Evolutionary conservation across 78 protist species (phyloP), one percentile per base, ranked within the genome.

Genomic region (Cavenderia fasciculata): DNA sequence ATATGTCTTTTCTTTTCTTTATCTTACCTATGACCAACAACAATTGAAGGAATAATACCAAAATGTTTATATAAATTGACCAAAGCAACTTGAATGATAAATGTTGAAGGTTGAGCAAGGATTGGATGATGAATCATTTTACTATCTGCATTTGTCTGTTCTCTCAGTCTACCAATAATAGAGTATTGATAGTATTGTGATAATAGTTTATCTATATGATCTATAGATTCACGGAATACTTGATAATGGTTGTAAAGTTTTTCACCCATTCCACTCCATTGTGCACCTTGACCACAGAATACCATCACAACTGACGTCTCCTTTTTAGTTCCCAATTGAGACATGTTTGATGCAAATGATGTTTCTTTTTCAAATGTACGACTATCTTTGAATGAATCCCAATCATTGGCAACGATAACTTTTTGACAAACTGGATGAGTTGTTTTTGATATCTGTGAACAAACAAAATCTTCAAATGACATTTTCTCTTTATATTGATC

Each of bases 1-100:
- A 25, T 25, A 23, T 10, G 18, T 57, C 4, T 4, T 52, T 4
- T 52, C n/a, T 52, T 59, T 10, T 14, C 14, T 23, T 31, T 59
- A 59, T 31, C 62, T 29, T n/a, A 43, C 49, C 69, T 56, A 66
- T 86, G 93, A 46, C 93, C 93, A 5, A 59, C 19, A 0, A 86
- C 29, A 33, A 69, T 65, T 0, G 72, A 47, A 31, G 93, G 85
- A n/a, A 23, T 23, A 12, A 86, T n/a, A n/a, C 74, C 74, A 61
- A 73, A 69, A 18, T 41, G 25, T n/a, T 6, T 44, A 27, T 40
- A 86, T 21, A 86, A 25, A 23, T 59, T 29, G 23, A 31, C 25
- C 77, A 86, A 40, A 25, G 56, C 82, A 33, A 52, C 38, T 52
- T 86, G 93, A 21, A 86, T 16, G 19, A 66, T 31, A 40, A 86